phyloP scores from a whole-genome alignment of 2,329 filamentous ascomycete species.

The Neonectria magnoliae region DNA sequence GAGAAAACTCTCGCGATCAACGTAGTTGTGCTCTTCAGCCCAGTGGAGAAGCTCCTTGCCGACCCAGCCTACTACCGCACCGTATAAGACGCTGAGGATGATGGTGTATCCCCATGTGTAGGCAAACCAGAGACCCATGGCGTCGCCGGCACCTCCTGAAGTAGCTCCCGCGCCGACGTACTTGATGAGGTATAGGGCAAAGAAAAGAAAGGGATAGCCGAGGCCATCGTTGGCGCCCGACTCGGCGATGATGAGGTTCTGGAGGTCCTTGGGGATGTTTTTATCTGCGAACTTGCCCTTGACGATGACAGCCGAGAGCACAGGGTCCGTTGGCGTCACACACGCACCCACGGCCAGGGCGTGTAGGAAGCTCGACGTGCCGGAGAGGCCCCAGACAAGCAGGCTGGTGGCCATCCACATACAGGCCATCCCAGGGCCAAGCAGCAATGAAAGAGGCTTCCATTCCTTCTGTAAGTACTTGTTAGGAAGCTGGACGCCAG shows the following conservation, averaged over 20 bases:
- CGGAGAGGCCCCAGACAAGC: conserved; percentile 80
- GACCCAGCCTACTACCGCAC: conserved; percentile 79
- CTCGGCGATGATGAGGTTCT: conserved; percentile 83
- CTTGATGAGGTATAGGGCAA: conserved; percentile 85
- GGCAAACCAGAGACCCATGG: conserved; percentile 83
- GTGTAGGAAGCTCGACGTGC: conserved; percentile 77
- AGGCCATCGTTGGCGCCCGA: conserved; percentile 90
- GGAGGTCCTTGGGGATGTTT: conserved; percentile 83
- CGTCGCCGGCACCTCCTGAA: conserved; percentile 69
- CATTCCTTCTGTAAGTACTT: conserved; percentile 83
- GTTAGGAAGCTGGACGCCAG: conserved; percentile 86
- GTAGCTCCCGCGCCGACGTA: conserved; percentile 71
- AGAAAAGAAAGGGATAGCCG: conserved; percentile 88
- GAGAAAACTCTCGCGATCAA: conserved; percentile 88
- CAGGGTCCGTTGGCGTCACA: conserved; percentile 91
- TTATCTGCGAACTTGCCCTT: conserved; percentile 94
- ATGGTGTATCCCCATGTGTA: conserved; percentile 89
- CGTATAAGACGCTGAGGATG: conserved; percentile 76
- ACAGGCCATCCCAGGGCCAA: conserved; percentile 83
- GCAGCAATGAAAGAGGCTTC: conserved; percentile 76
- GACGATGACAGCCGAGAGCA: conserved; percentile 88
- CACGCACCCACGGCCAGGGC: conserved; percentile 84
- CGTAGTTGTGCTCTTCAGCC: conserved; percentile 82
- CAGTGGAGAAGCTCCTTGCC: conserved; percentile 85
- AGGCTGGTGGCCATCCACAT: conserved; percentile 91